Base-by-base conservation (phyloP, 345 rosid genomes). In the Euclidium syriacum region DNA sequence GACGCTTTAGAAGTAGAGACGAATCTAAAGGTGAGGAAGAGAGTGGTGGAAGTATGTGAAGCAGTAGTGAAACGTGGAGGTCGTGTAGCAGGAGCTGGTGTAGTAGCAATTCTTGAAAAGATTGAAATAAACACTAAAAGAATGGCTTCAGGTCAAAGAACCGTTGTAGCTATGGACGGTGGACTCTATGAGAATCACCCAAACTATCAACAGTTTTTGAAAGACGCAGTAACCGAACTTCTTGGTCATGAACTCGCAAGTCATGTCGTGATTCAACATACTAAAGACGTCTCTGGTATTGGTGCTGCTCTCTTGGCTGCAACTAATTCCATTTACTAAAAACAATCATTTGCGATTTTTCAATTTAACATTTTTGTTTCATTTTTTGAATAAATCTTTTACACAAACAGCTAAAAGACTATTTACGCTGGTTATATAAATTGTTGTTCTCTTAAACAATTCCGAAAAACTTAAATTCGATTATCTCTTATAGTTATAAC, bases 251-350 rank as follows among this genome's bases (percentile, higher is more conserved):
- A 84, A 34, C 66, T 56, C 58, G 81, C 91, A 18, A 70, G 69
- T 48, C 76, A 83, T 26, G 68, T 86, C 49, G 76, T 65, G 20
- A 79, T 88, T 14, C 88, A 86, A 34, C 90, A 81, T 59, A 81
- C 91, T 0, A 84, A 88, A 80, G 96, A 91, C 6, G 88, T 92
- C 6, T 88, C 98, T 6, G 98, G 96, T 3, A 80, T 88, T 1
- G 98, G 96, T 18, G 98, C 96, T 49, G 96, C 96, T 47, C 82
- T 88, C 19, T 61, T 88, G 80, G 98, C 98, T 25, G 88, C 96
- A 7, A 64, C 94, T 38, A 85, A 85, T 79, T 85, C 95, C 16
- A 82, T 65, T 74, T 84, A 81, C 46, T n/a, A n/a, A n/a, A n/a
- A n/a, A n/a, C n/a, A n/a, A n/a, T n/a, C n/a, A n/a, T n/a, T n/a